Evolutionary conservation across 2,329 filamentous ascomycete species (phyloP).

Genomic region (Ascochyta pisi): DNA sequence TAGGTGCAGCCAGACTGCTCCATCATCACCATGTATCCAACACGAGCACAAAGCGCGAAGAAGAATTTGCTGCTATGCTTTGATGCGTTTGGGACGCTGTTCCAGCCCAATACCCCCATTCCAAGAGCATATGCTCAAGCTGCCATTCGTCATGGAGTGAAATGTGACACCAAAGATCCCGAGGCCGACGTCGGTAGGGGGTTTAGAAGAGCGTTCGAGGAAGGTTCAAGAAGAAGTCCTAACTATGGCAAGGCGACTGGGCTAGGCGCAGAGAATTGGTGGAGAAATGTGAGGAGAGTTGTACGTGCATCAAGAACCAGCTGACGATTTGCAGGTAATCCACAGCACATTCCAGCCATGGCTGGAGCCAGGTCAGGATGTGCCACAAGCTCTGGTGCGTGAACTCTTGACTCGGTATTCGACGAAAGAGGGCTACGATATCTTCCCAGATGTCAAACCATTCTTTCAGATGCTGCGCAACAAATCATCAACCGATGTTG

Average conservation of each 20-base stretch:
- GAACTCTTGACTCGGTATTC: constrained; percentile 62
- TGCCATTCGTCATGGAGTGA: constrained; percentile 60
- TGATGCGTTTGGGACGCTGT: constrained; percentile 71
- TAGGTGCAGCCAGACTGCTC: constrained; percentile 16
- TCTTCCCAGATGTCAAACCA: constrained; percentile 56
- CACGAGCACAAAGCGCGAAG: constrained; percentile 18
- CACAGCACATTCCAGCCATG: constrained; percentile 53
- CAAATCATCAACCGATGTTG: background rate
- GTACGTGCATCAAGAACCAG: background rate
- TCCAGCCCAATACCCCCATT: constrained; percentile 60
- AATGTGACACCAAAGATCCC: constrained; percentile 48
- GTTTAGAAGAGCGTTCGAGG: constrained; percentile 56
- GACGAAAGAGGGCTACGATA: constrained; percentile 59
- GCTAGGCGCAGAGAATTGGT: constrained; percentile 64
- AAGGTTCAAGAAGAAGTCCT: constrained; percentile 57
- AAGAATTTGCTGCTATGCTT: constrained; percentile 65
- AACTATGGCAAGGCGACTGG: constrained; percentile 65
- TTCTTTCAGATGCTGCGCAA: constrained; percentile 54
- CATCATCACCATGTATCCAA: constrained; percentile 11
- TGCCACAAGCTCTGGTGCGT: constrained; percentile 57
- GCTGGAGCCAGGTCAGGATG: constrained; percentile 33
- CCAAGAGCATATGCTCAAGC: constrained; percentile 62
- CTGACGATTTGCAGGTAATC: constrained; percentile 56
- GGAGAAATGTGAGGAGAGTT: constrained; percentile 60
- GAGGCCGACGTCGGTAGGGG: constrained; percentile 35